A percentile compares a stretch with the other conserved stretches of the same genome.
Evolutionary conservation across 345 rosid genomes (phyloP).

Genomic region (Luvunga scandens): DNA sequence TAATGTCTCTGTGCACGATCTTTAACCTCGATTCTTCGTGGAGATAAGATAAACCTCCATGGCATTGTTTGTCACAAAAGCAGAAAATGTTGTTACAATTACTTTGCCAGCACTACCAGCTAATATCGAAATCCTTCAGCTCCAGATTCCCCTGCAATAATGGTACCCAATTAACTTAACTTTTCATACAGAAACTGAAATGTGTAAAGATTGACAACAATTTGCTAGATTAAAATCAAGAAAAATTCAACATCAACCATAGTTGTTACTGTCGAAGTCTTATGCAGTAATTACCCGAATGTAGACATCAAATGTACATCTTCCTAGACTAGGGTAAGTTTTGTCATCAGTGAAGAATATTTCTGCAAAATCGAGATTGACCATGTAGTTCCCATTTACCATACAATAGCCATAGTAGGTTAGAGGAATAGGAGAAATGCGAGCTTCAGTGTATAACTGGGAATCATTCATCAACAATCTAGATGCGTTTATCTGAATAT

Average conservation of each 20-base stretch:
- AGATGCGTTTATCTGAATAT: conserved; percentile 5
- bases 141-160: conserved; percentile 41
- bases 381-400: conserved; percentile 37
- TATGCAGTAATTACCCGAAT: conserved; percentile 45
- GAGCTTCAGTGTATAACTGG: conserved; percentile 34
- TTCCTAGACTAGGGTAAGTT: conserved; percentile 43
- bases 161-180: not conserved
- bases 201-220: too few relatives aligned
- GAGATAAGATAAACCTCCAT: too few relatives aligned
- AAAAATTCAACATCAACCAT: too few relatives aligned
- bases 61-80: not conserved
- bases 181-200: too few relatives aligned
- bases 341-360: conserved; percentile 40
- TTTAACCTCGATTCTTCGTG: too few relatives aligned
- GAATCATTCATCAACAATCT: conserved; percentile 15
- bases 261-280: too few relatives aligned
- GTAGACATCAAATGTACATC: conserved; percentile 57
- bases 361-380: conserved; percentile 81
- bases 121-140: conserved; percentile 33
- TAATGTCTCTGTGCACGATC: conserved; percentile 74
- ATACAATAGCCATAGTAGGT: conserved; percentile 44
- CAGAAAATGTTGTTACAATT: not conserved
- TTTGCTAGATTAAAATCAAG: too few relatives aligned
- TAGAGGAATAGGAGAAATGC: conserved; percentile 44
- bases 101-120: conserved; percentile 25